phyloP scores from a whole-genome alignment of 805 yeast genomes.

The Myxozyma lipomycoides region DNA sequence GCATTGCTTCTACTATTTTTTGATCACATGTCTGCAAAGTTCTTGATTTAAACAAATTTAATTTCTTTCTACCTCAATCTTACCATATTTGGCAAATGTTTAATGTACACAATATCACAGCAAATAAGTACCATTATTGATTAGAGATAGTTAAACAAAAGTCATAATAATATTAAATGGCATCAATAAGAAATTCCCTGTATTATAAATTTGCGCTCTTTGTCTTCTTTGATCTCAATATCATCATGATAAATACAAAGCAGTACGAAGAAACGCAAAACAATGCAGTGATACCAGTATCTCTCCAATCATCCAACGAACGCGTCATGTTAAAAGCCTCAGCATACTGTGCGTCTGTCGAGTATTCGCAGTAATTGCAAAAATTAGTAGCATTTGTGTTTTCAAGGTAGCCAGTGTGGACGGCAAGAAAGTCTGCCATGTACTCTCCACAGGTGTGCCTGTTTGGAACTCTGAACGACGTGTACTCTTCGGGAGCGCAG shows the following conservation, averaged over 20 bases:
- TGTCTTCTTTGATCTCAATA: constrained; percentile 1
- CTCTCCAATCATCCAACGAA: constrained; percentile 66
- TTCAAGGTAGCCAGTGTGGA: constrained; percentile 1
- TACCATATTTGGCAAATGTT: too few relatives aligned
- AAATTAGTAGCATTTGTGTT: constrained; percentile 31
- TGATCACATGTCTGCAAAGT: too few relatives aligned
- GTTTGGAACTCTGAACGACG: constrained; percentile 49
- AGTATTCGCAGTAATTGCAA: constrained; percentile 24
- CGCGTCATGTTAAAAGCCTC: too few relatives aligned
- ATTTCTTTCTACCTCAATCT: too few relatives aligned
- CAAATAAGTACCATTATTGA: too few relatives aligned
- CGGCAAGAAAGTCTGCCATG: constrained; percentile 1
- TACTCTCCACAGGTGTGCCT: constrained; percentile 55
- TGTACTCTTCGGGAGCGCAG: constrained; percentile 50
- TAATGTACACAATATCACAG: too few relatives aligned
- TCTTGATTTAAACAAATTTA: too few relatives aligned
- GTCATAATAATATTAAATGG: too few relatives aligned
- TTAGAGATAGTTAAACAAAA: too few relatives aligned
- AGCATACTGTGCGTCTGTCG: constrained; percentile 20
- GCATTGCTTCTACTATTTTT: too few relatives aligned
- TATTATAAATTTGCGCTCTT: constrained; percentile 3
- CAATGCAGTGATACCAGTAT: constrained; percentile 49
- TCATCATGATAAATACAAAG: constrained; percentile 3
- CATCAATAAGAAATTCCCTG: too few relatives aligned
- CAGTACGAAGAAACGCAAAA: background rate